These are phyloP conservation scores for Plectosphaerella plurivora DNA, from an alignment of 2,329 filamentous ascomycete species.

Conservation along the genomic window DNA sequence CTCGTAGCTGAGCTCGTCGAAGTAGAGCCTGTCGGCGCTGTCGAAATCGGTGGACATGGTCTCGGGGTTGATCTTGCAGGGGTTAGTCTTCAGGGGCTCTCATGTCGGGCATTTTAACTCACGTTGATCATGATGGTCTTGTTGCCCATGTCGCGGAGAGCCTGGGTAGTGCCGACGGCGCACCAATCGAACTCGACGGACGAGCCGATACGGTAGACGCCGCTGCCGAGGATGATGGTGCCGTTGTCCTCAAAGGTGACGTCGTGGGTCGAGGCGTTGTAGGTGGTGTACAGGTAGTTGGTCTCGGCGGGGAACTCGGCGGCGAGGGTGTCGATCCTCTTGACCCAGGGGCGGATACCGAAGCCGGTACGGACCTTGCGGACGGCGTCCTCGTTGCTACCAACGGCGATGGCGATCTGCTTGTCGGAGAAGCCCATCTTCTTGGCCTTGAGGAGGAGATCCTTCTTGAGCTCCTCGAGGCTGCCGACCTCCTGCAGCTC, in stretches of 20 bases:
- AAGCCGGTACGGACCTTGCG: slow-evolving; percentile 80
- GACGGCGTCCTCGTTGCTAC: slow-evolving; percentile 83
- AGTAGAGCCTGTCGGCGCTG: slow-evolving; percentile 86
- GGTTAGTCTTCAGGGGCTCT: background rate
- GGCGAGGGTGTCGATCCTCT: slow-evolving; percentile 96
- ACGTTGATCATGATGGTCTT: slow-evolving; percentile 98
- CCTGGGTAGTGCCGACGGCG: slow-evolving; percentile 82
- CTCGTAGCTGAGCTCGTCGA: slow-evolving; percentile 95
- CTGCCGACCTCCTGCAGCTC: slow-evolving; percentile 82
- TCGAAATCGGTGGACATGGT: slow-evolving; percentile 84
- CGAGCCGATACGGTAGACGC: slow-evolving; percentile 95
- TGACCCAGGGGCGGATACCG: slow-evolving; percentile 91
- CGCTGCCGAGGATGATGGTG: slow-evolving; percentile 82
- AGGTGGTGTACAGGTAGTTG: slow-evolving; percentile 96
- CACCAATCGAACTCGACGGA: slow-evolving; percentile 99
- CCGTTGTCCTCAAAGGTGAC: slow-evolving; percentile 92
- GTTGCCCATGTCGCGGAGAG: slow-evolving; percentile 80
- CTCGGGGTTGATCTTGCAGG: slow-evolving; percentile 64
- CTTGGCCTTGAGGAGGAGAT: slow-evolving; percentile 86
- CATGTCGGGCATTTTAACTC: slow-evolving; percentile 23
- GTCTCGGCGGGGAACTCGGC: slow-evolving; percentile 94
- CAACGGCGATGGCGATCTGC: slow-evolving; percentile 85
- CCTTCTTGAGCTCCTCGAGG: slow-evolving; percentile 80
- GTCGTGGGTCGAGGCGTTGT: slow-evolving; percentile 92
- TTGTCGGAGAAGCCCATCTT: slow-evolving; percentile 96